Conservation (phyloP, 192 early-diverging fungal genomes). For the Mortierella alpina region DNA sequence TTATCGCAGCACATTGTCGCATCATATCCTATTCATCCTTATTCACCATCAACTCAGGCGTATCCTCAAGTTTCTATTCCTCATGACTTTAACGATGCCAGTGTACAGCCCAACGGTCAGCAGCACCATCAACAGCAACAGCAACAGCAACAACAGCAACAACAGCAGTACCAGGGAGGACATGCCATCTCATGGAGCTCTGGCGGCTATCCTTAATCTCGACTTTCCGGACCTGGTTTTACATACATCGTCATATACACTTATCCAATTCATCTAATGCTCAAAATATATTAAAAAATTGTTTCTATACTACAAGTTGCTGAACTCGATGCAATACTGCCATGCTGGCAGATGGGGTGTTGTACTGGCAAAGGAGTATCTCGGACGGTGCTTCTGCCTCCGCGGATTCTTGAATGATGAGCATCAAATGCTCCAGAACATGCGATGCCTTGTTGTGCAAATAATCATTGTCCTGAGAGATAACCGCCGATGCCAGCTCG, state of each 20-base stretch:
- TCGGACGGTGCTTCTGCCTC: neutral
- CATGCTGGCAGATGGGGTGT: constrained; percentile 5
- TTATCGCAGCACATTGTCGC: constrained; percentile 21
- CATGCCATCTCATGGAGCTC: constrained; percentile 40
- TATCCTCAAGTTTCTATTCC: constrained; percentile 37
- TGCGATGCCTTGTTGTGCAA: constrained; percentile 12
- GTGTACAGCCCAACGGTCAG: too few relatives aligned
- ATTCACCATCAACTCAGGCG: constrained; percentile 19
- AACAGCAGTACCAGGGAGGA: constrained; percentile 15
- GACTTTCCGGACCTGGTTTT: neutral
- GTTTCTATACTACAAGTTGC: neutral
- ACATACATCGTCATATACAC: too few relatives aligned
- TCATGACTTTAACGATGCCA: neutral
- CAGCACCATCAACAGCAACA: constrained; percentile 4
- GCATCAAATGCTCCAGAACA: constrained; percentile 23
- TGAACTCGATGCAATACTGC: neutral
- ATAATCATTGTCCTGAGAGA: constrained; percentile 46
- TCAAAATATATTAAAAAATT: neutral
- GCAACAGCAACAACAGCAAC: constrained; percentile 31
- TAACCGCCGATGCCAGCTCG: constrained; percentile 24
- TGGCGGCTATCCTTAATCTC: constrained; percentile 39
- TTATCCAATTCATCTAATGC: too few relatives aligned
- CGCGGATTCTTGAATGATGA: constrained; percentile 5
- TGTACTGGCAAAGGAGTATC: neutral
- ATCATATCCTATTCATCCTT: constrained; percentile 41